Evolutionary conservation across 2,329 filamentous ascomycete species (phyloP), one percentile per base, ranked within the genome.

Genomic region (Sarocladium kiliense): DNA sequence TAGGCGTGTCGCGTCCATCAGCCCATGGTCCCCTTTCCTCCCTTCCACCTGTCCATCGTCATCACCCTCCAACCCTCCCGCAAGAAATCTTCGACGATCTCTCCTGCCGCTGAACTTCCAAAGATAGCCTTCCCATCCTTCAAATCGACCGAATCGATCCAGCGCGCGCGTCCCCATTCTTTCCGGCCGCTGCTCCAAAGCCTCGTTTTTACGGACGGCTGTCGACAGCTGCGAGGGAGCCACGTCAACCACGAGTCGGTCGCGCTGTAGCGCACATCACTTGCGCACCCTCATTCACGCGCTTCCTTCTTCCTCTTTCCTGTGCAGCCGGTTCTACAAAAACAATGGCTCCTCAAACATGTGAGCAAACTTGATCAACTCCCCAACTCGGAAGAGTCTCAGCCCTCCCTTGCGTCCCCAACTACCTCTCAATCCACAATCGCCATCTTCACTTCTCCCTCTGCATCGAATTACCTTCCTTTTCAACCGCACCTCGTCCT

Each of bases 271-370:
- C 30, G 47, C 26, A 36, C 12, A 5, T 34, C 27, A 21, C 26
- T 4, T 4, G 9, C 11, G 27, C 47, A n/a, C 16, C 30, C 12
- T 23, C 47, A 10, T 14, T 3, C 27, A 23, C 18, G 23, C 6
- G 18, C 18, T 23, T 51, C 25, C n/a, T 25, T n/a, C 30, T 21
- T 19, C 47, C 3, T 7, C 16, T n/a, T 39, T 34, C 30, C 30
- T 18, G 23, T 3, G 4, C 19, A 14, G 14, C 9, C 39, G 9
- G 14, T 21, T 51, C 41, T 19, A 27, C 42, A 37, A 25, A 21
- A 36, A 51, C 57, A 45, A 60, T 60, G 59, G 57, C 57, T 44
- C 59, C 59, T 54, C 59, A 60, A 58, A 57, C 57, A 27, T 57
- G 59, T 60, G 50, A 59, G 59, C 56, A 47, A 44, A 49, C 44